Base-by-base conservation (phyloP, 257 asterid genomes). In the Solanum rostratum region DNA sequence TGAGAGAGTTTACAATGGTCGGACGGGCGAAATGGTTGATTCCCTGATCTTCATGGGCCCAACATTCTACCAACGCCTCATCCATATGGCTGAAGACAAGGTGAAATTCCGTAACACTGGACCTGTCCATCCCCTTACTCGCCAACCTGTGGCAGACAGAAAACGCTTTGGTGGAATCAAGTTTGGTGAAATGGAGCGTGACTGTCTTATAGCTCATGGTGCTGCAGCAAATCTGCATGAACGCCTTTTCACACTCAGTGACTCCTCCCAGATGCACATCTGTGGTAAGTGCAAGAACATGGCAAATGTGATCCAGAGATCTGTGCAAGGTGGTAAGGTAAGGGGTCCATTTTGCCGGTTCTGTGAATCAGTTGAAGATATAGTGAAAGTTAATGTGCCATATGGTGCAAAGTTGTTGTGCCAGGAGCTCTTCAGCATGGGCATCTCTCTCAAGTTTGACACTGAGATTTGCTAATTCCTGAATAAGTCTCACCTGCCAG, bases 61-160 rank as follows among this genome's bases (percentile, higher is more conserved):
- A 12, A 95, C 98, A 13, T 94, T 89, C 90, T 97, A 95, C 89
- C 98, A 95, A 87, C 97, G 98, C 41, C 97, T 97, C 43, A 89
- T 90, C 0, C 98, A 97, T 63, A 97, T 97, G 98, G 97, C 99
- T 1, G 99, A 97, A 79, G 98, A 95, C 90, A 97, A 96, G 83
- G 98, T 96, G 16, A 95, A 96, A 73, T 95, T 90, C 84, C 87
- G 98, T 41, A 96, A 95, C 69, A 95, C 98, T 0, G 98, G 99
- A 8, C 97, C 97, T 1, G 99, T 96, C 78, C 98, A 97, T 87
- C 99, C 99, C 0, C 97, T 95, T 2, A 97, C 99, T 12, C 98
- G 97, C 7, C 99, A 95, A 91, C 99, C 99, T 3, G 98, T 97
- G 80, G 97, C 98, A 0, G 99, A 97, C 91, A 87, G 98, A 86